These are phyloP conservation scores for Peniophora sp. DNA, from an alignment of 1,284 basidiomycete genomes.

Conservation along the genomic window DNA sequence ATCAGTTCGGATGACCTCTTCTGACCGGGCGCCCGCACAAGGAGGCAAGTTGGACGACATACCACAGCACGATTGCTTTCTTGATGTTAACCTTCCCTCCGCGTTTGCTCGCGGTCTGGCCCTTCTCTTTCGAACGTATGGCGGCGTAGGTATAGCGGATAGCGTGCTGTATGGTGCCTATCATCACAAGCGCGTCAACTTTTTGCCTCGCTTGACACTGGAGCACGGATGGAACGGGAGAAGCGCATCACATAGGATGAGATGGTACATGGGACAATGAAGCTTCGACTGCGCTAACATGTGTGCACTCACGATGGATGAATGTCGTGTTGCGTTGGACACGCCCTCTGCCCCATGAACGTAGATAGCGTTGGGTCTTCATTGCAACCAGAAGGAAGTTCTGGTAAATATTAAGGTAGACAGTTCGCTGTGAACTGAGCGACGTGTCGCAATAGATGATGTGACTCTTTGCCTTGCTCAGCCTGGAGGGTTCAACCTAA, in stretches of 20 bases:
- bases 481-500: slow-evolving; percentile 29
- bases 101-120: slow-evolving; percentile 33
- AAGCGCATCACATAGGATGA: background rate
- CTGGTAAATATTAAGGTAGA: slow-evolving; percentile 81
- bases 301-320: slow-evolving; percentile 41
- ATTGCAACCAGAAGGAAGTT: slow-evolving; percentile 81
- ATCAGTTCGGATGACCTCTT: too few species aligned
- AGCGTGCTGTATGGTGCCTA: slow-evolving; percentile 53
- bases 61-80: slow-evolving; percentile 58
- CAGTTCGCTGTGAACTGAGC: slow-evolving; percentile 58
- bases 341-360: slow-evolving; percentile 41
- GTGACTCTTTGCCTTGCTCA: slow-evolving; percentile 63
- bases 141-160: slow-evolving; percentile 48
- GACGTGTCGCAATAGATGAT: slow-evolving; percentile 70
- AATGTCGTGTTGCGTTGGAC: slow-evolving; percentile 36
- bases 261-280: too few species aligned
- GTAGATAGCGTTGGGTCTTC: slow-evolving; percentile 83
- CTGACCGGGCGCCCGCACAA: too few species aligned
- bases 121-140: slow-evolving; percentile 37
- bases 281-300: background rate
- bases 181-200: slow-evolving; percentile 1
- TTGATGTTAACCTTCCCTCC: slow-evolving; percentile 33
- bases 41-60: slow-evolving; percentile 15
- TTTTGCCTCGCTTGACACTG: background rate
- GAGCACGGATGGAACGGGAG: background rate